These are phyloP conservation scores for Naganishia vaughanmartiniae DNA, from an alignment of 768 basidiomycete genomes.

Conservation along the genomic window DNA sequence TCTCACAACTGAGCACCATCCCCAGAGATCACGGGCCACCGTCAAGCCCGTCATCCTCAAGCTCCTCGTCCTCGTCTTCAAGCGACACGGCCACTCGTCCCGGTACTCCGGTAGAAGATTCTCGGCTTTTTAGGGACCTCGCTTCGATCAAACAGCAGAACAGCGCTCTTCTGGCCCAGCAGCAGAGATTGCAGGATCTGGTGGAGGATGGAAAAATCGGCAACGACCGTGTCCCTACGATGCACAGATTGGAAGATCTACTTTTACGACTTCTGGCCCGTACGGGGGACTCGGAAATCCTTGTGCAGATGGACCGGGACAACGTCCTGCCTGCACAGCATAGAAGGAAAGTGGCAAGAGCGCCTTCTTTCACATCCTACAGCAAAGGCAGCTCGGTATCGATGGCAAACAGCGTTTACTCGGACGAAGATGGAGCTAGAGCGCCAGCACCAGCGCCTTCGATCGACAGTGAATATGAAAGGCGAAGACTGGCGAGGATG, in stretches of 20 bases:
- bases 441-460: constrained; percentile 41
- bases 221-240: constrained; percentile 33
- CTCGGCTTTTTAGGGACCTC: constrained; percentile 59
- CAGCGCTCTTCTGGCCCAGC: constrained; percentile 63
- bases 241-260: constrained; percentile 54
- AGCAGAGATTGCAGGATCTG: constrained; percentile 61
- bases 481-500: constrained; percentile 3
- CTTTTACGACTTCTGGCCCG: constrained; percentile 56
- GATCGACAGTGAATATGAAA: constrained; percentile 13
- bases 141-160: constrained; percentile 62
- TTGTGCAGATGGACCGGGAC: constrained; percentile 42
- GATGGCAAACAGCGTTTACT: constrained; percentile 33
- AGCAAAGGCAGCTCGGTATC: background rate
- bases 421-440: constrained; percentile 36
- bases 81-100: constrained; percentile 38
- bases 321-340: background rate
- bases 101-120: constrained; percentile 47
- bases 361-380: background rate
- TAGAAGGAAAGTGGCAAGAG: too few species aligned
- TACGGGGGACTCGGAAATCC: constrained; percentile 55
- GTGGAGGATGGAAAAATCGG: constrained; percentile 56
- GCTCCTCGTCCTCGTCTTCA: constrained; percentile 28
- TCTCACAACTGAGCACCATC: background rate
- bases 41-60: constrained; percentile 21
- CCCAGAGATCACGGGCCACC: constrained; percentile 19